Evolutionary conservation across 257 asterid genomes (phyloP).

Genomic region (Ajuga chamaepitys): DNA sequence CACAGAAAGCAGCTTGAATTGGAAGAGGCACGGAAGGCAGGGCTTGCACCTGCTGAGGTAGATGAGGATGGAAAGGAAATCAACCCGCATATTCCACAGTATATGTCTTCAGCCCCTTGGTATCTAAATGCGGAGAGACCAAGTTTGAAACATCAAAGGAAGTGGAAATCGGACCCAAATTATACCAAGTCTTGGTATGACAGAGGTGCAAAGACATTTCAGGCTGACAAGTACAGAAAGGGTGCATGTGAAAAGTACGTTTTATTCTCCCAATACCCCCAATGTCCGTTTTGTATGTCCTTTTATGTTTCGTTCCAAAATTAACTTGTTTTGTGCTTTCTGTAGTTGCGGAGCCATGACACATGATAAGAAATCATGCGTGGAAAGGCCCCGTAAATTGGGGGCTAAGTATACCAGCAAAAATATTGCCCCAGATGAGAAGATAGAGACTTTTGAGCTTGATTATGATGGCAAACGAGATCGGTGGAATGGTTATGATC

Average conservation of each 20-base stretch:
- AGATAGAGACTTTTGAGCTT: conserved; percentile 67
- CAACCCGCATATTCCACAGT: conserved; percentile 91
- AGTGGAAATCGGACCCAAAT: conserved; percentile 87
- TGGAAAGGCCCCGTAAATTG: conserved; percentile 59
- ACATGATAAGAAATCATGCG: conserved; percentile 50
- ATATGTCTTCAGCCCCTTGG: conserved; percentile 88
- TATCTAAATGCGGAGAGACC: conserved; percentile 73
- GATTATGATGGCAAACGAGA: conserved; percentile 85
- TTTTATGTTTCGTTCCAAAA: too few species aligned
- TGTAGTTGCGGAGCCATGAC: conserved; percentile 80
- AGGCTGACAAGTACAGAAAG: conserved; percentile 68
- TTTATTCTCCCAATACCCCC: too few species aligned
- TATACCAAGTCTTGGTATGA: conserved; percentile 81
- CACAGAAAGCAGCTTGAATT: conserved; percentile 77
- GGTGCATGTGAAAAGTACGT: conserved; percentile 73
- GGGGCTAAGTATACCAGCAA: conserved; percentile 68
- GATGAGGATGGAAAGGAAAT: conserved; percentile 95
- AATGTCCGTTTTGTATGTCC: too few species aligned
- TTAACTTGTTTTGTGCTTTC: too few species aligned
- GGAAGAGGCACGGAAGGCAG: conserved; percentile 91
- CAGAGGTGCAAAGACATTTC: conserved; percentile 77
- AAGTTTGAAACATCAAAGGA: conserved; percentile 99
- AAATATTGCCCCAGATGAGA: conserved; percentile 68
- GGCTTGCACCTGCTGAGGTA: conserved; percentile 88
- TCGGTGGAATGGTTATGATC: conserved; percentile 82